Conservation (phyloP, 2,329 filamentous ascomycete species). For the Clonostachys rosea region DNA sequence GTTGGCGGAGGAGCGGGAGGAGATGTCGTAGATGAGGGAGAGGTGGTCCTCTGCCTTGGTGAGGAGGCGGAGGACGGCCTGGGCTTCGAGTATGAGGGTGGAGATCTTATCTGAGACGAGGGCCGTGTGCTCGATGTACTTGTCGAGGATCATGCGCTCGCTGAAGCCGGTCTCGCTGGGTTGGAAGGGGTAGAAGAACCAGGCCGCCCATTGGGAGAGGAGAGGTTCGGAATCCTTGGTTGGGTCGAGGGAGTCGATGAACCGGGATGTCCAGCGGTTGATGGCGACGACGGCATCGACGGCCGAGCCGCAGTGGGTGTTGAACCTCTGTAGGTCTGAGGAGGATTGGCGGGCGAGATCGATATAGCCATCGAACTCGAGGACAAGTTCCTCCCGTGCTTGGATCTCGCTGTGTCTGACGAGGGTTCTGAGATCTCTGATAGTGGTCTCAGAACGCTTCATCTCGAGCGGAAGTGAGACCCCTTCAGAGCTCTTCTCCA, state of each 20-base stretch:
- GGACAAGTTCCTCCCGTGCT: constrained; percentile 64
- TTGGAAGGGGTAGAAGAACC: constrained; percentile 59
- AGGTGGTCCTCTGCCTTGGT: constrained; percentile 66
- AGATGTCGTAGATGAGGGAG: constrained; percentile 64
- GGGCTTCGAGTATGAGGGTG: constrained; percentile 64
- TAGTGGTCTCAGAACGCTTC: constrained; percentile 70
- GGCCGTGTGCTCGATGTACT: constrained; percentile 69
- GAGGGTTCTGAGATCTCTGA: constrained; percentile 69
- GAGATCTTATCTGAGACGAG: constrained; percentile 67
- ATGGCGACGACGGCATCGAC: constrained; percentile 72
- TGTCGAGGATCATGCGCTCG: constrained; percentile 61
- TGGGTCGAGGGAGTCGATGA: constrained; percentile 58
- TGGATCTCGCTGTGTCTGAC: constrained; percentile 67
- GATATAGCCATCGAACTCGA: constrained; percentile 74
- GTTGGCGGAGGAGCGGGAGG: constrained; percentile 56
- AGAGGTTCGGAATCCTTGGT: constrained; percentile 1
- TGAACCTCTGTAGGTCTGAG: constrained; percentile 68
- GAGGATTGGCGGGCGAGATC: constrained; percentile 61
- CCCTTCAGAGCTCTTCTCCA: constrained; percentile 62
- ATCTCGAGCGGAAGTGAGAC: constrained; percentile 71
- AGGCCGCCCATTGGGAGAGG: constrained; percentile 15
- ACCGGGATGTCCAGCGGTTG: constrained; percentile 69
- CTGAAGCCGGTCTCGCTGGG: constrained; percentile 39
- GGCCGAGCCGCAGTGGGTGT: constrained; percentile 67
- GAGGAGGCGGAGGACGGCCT: constrained; percentile 61